Evolutionary conservation across 2,329 filamentous ascomycete genomes (phyloP).

Genomic region (Stemphylium lycopersici): DNA sequence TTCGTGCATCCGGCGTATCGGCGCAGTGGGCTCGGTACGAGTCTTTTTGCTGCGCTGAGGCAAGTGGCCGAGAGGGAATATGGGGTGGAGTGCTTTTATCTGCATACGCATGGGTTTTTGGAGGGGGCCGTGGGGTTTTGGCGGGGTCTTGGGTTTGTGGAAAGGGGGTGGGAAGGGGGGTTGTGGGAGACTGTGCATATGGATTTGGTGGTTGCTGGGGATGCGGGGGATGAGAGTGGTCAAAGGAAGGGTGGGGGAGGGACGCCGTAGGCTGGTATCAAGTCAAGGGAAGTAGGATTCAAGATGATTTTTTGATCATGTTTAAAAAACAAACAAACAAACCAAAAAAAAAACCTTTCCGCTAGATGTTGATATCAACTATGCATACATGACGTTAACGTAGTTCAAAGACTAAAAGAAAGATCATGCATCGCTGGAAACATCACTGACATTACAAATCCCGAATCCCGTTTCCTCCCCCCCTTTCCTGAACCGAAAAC

Average conservation of each 20-base stretch:
- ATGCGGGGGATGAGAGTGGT: no score
- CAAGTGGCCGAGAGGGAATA: background rate
- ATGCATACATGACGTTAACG: slow-evolving; percentile 1
- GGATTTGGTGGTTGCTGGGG: background rate
- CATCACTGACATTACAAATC: background rate
- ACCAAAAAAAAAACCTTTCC: no score
- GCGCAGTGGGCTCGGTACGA: background rate
- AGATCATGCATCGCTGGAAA: slow-evolving; percentile 2
- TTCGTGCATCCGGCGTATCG: background rate
- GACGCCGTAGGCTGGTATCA: no score
- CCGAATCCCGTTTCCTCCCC: background rate
- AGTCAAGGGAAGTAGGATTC: no score
- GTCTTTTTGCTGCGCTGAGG: background rate
- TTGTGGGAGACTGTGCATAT: slow-evolving; percentile 14
- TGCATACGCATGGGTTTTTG: slow-evolving; percentile 27
- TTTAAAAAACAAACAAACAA: no score
- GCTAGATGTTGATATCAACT: background rate
- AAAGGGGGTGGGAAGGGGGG: slow-evolving; percentile 13
- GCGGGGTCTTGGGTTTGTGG: slow-evolving; percentile 21
- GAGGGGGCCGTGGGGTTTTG: slow-evolving; percentile 23
- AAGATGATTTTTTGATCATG: no score
- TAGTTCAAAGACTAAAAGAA: background rate
- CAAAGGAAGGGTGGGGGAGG: no score
- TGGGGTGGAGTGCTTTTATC: slow-evolving; percentile 17
- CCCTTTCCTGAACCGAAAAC: background rate